Base-by-base conservation (phyloP, 306 rosid genomes). In the Argentina anserina region DNA sequence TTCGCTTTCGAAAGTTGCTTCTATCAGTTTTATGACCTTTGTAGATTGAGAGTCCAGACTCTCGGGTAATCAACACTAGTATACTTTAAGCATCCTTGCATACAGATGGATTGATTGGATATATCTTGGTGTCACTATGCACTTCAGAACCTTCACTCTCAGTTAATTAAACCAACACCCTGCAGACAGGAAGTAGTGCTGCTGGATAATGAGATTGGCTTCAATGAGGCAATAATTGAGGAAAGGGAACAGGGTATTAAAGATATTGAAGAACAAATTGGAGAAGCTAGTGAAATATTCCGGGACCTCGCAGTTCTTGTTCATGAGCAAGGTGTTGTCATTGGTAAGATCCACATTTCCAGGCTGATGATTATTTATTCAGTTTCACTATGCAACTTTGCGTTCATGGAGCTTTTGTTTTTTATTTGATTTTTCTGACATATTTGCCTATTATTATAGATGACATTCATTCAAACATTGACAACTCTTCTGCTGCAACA, bases 221-320 rank as follows among this genome's bases (percentile, higher is more conserved):
- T 90, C 87, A 90, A 90, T 64, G 97, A 90, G 52, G 91, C 97
- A 63, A 85, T 90, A 72, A 88, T 90, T 85, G 97, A 88, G 18
- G 97, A 90, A 84, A 88, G 97, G 79, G 97, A 90, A 20, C 92
- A 86, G 62, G 92, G 93, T 67, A 84, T 90, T 73, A 75, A 66
- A 84, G 93, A 90, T 63, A 86, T 90, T 15, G 74, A 90, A 81
- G 90, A 80, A 79, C 92, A 90, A 75, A 90, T 90, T 65, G 92
- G 90, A 75, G 75, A 88, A 73, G 92, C 84, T 66, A 85, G 78
- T 73, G 94, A 90, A 77, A 90, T 90, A 49, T 90, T 90, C 81
- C 88, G 76, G 82, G 97, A 90, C 82, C 90, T 90, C 64, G 97
- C 97, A 65, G 97, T 90, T 80, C 88, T 90, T 49, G 90, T 90